Conservation (phyloP, 306 rosid species). For the Sophora flavescens region DNA sequence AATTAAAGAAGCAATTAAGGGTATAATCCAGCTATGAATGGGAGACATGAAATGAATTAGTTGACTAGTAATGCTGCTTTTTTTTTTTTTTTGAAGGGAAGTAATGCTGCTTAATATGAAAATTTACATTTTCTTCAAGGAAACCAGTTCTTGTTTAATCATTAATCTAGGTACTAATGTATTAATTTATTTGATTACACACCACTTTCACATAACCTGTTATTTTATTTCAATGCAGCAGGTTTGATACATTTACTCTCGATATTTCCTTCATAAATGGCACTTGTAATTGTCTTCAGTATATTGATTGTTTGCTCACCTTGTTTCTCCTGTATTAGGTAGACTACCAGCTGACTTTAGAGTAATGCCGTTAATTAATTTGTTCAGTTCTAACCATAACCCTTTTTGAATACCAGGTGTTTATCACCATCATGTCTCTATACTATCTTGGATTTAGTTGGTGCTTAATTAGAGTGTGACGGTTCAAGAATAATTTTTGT, state of each 20-base stretch:
- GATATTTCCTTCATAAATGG: conserved; percentile 12
- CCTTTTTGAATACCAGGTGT: conserved; percentile 22
- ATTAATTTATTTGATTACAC: conserved; percentile 32
- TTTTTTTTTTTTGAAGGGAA: too few species aligned
- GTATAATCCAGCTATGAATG: background rate
- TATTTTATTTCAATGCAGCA: conserved; percentile 48
- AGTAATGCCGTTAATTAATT: conserved; percentile 24
- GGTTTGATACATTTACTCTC: conserved; percentile 51
- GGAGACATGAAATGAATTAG: conserved; percentile 2
- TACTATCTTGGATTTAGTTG: background rate
- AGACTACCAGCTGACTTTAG: conserved; percentile 54
- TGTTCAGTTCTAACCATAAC: conserved; percentile 43
- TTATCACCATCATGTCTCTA: background rate
- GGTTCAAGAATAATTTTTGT: too few species aligned
- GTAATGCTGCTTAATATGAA: background rate
- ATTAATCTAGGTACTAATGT: conserved; percentile 56
- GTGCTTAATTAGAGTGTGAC: background rate
- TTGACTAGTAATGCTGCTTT: conserved; percentile 19
- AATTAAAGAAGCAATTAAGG: background rate
- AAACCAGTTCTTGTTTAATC: conserved; percentile 25
- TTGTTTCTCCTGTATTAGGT: conserved; percentile 58
- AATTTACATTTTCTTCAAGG: conserved; percentile 30
- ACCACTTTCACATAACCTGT: conserved; percentile 25
- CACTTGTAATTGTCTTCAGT: conserved; percentile 23
- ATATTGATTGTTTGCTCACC: conserved; percentile 19